These are phyloP conservation scores for Afroboletus lepidellus DNA, from an alignment of 1,284 basidiomycete species.

Conservation along the genomic window DNA sequence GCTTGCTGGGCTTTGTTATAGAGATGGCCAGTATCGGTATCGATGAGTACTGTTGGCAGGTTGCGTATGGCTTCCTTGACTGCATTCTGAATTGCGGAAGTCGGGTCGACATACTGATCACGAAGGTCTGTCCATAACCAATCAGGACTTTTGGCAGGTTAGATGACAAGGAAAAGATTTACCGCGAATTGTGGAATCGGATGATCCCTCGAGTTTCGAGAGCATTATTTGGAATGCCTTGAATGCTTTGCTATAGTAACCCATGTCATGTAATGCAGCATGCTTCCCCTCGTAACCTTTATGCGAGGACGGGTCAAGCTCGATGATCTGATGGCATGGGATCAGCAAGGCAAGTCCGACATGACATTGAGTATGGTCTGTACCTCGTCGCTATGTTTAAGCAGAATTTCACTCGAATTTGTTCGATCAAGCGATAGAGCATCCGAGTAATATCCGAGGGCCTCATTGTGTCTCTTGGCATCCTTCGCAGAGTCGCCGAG, in stretches of 20 bases:
- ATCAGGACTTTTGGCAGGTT: neutral
- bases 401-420: neutral
- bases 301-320: neutral
- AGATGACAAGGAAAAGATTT: neutral
- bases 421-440: neutral
- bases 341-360: neutral
- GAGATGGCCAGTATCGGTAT: too few relatives aligned
- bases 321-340: neutral
- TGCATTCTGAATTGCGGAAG: neutral
- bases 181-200: neutral
- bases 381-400: neutral
- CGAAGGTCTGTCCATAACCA: neutral
- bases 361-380: neutral
- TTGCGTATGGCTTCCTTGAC: neutral
- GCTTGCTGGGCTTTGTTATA: too few relatives aligned
- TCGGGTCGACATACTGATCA: neutral
- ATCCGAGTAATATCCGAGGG: neutral
- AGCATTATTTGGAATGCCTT: constrained; percentile 1
- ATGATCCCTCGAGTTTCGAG: neutral
- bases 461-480: neutral
- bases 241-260: neutral
- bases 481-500: neutral
- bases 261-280: neutral
- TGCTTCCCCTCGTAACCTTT: neutral
- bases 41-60: too few relatives aligned